Percentiles rank a stretch among this genome's conserved stretches.
Conservation (phyloP, 2,329 filamentous ascomycete genomes). For the Macrophomina tecta region DNA sequence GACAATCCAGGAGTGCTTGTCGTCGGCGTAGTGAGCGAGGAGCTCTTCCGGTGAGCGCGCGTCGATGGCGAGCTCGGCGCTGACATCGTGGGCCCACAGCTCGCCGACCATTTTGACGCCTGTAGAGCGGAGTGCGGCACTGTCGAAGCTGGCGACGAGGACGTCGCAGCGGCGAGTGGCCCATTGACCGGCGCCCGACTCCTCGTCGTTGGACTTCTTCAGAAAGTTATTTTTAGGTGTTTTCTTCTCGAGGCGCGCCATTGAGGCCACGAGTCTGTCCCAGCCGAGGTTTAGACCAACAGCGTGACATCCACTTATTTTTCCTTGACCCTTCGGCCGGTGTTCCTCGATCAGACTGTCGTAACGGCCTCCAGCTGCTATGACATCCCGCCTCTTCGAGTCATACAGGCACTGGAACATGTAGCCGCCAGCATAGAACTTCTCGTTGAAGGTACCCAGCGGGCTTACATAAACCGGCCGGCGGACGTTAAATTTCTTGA, state of each 20-base stretch:
- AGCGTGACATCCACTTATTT: conserved; percentile 65
- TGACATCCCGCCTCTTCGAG: conserved; percentile 78
- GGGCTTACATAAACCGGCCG: conserved; percentile 85
- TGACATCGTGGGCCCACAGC: conserved; percentile 84
- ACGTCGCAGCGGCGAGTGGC: conserved; percentile 73
- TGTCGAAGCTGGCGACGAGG: conserved; percentile 86
- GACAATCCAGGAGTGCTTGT: conserved; percentile 83
- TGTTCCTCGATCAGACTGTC: conserved; percentile 88
- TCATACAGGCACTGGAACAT: conserved; percentile 93
- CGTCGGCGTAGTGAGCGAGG: conserved; percentile 75
- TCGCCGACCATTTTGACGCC: conserved; percentile 79
- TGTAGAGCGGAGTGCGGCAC: conserved; percentile 73
- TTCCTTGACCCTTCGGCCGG: conserved; percentile 69
- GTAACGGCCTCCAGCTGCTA: conserved; percentile 92
- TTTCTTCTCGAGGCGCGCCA: conserved; percentile 59
- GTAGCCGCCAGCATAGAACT: conserved; percentile 80
- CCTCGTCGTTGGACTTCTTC: conserved; percentile 73
- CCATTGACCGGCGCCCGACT: conserved; percentile 44
- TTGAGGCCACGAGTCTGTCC: conserved; percentile 75
- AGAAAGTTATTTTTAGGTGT: conserved; percentile 59
- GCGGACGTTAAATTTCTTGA: conserved; percentile 74
- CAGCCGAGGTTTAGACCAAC: conserved; percentile 93
- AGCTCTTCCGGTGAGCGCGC: conserved; percentile 80
- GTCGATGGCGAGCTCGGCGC: conserved; percentile 84
- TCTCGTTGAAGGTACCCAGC: conserved; percentile 86